Conservation (phyloP, 2,329 filamentous ascomycete genomes). For the Corniculantispora saksenae region DNA sequence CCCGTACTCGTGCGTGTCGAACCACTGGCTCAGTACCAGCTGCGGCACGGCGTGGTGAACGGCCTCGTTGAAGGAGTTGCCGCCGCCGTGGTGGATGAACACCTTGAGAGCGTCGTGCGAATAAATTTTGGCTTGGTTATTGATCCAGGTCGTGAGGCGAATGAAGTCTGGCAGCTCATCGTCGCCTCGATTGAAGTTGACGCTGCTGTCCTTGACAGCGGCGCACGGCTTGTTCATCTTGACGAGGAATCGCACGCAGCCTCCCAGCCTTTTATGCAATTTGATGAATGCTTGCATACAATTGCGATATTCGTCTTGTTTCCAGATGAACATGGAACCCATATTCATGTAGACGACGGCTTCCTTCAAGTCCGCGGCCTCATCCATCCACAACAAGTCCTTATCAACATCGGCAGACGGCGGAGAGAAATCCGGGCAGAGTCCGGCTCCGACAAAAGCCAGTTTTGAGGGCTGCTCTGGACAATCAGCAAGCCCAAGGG, state of each 20-base stretch:
- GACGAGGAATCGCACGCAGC: slow-evolving; percentile 6
- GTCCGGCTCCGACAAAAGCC: slow-evolving; percentile 9
- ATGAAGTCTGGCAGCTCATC: background rate
- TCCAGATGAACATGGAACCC: slow-evolving; percentile 12
- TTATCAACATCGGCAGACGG: background rate
- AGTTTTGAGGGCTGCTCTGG: slow-evolving; percentile 7
- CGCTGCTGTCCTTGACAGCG: background rate
- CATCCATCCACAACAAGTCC: slow-evolving; percentile 2
- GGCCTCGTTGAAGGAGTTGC: slow-evolving; percentile 15
- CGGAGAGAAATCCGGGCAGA: slow-evolving; percentile 3
- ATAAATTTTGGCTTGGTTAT: slow-evolving; percentile 1
- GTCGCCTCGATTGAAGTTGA: background rate
- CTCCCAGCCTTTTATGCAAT: background rate
- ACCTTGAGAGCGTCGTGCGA: slow-evolving; percentile 2
- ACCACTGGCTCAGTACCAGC: slow-evolving; percentile 12
- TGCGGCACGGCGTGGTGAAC: slow-evolving; percentile 6
- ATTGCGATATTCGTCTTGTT: background rate
- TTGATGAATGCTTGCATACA: background rate
- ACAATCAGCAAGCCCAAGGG: slow-evolving; percentile 7
- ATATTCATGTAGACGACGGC: slow-evolving; percentile 8
- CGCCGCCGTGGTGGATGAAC: slow-evolving; percentile 13
- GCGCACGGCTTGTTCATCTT: slow-evolving; percentile 5
- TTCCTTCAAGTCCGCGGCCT: background rate
- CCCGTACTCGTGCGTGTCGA: slow-evolving; percentile 14
- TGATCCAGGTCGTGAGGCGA: slow-evolving; percentile 4